Conservation (phyloP, 1,284 basidiomycete species). For the Ganoderma multipileum region DNA sequence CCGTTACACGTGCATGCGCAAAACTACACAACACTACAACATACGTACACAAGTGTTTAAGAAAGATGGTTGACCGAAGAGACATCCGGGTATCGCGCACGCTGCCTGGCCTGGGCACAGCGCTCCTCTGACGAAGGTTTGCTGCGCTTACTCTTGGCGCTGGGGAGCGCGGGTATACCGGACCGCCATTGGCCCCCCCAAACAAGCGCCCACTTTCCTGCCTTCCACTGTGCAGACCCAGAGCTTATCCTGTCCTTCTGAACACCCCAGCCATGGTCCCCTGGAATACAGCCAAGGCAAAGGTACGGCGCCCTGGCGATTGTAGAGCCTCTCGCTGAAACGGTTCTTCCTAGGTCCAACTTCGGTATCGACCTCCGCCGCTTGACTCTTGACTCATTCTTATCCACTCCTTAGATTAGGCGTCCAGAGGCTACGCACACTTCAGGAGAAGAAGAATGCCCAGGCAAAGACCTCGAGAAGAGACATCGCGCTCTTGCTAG, state of each 20-base stretch:
- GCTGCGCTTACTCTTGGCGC: too few relatives aligned
- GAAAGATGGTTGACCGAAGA: not conserved
- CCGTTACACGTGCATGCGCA: not conserved
- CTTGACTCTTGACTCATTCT: conserved; percentile 31
- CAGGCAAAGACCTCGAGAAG: conserved; percentile 85
- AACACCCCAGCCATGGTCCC: conserved; percentile 52
- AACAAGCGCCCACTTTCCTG: not conserved
- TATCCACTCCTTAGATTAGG: conserved; percentile 66
- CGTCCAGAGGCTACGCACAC: conserved; percentile 87
- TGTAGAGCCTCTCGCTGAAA: not conserved
- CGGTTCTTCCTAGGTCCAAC: conserved; percentile 58
- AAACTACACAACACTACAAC: not conserved
- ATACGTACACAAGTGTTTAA: not conserved
- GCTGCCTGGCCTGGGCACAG: too few relatives aligned
- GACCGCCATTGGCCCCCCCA: not conserved
- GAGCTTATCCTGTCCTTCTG: not conserved
- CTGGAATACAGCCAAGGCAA: conserved; percentile 78
- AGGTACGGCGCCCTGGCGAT: conserved; percentile 47
- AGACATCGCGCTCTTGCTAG: conserved; percentile 81
- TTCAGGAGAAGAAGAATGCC: conserved; percentile 94
- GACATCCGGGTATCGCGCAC: too few relatives aligned
- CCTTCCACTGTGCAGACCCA: not conserved
- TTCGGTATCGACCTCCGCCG: conserved; percentile 54
- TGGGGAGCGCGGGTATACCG: too few relatives aligned
- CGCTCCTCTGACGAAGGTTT: too few relatives aligned